Percentiles rank a stretch among this genome's conserved stretches.
Conservation (phyloP, 331 rosid species). For the Malus hybrid region DNA sequence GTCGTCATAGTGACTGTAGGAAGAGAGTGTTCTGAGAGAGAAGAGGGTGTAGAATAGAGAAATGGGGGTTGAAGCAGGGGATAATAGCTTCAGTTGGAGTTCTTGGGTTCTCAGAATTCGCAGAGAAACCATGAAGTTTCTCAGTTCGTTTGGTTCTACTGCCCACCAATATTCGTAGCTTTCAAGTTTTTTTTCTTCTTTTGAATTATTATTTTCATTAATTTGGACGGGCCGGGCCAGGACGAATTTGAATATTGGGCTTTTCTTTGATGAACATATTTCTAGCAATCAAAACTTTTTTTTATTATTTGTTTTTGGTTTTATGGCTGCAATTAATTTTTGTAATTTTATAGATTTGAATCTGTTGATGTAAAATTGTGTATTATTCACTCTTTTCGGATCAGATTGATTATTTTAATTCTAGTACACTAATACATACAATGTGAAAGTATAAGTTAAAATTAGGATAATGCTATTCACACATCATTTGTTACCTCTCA, state of each 20-base stretch:
- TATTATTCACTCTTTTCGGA: neutral
- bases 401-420: neutral
- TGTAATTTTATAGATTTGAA: neutral
- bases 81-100: constrained; percentile 22
- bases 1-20: neutral
- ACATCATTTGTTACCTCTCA: too few species aligned
- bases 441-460: too few species aligned
- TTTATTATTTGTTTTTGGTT: too few species aligned
- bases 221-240: neutral
- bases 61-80: neutral
- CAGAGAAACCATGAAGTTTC: constrained; percentile 24
- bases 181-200: too few species aligned
- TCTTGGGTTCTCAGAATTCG: constrained; percentile 36
- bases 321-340: neutral
- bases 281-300: neutral
- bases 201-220: too few species aligned
- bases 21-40: constrained; percentile 21
- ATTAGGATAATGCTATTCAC: too few species aligned
- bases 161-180: too few species aligned
- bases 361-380: neutral
- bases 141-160: too few species aligned
- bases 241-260: neutral
- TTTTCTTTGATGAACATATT: neutral
- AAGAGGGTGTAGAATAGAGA: constrained; percentile 14
- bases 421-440: too few species aligned